Percentiles rank a stretch among this genome's conserved stretches.
Conservation (phyloP, 2,329 filamentous ascomycete genomes). For the Coniella lustricola region DNA sequence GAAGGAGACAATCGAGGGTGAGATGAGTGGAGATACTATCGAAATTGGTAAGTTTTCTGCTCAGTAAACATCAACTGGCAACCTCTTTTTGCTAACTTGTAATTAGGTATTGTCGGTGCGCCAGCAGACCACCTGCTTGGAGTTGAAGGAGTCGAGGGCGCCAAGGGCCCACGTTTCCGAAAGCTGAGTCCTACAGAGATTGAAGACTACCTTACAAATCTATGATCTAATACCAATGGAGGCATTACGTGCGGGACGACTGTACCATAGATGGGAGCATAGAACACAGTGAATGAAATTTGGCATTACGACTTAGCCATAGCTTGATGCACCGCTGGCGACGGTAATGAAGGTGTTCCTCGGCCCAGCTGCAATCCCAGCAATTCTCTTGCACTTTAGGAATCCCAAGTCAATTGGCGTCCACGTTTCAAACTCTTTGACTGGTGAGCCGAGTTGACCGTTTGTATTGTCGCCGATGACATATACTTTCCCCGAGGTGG, state of each 20-base stretch:
- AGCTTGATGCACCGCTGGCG: conserved; percentile 15
- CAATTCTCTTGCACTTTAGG: conserved; percentile 23
- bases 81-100: neutral
- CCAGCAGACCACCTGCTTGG: conserved; percentile 90
- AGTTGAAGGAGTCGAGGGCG: conserved; percentile 80
- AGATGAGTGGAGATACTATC: conserved; percentile 98
- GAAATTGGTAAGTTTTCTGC: conserved; percentile 70
- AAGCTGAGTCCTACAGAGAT: conserved; percentile 97
- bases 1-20: conserved; percentile 98
- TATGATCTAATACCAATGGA: conserved; percentile 49
- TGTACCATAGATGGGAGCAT: conserved; percentile 33
- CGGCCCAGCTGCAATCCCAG: conserved; percentile 41
- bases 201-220: conserved; percentile 97
- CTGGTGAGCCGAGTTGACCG: conserved; percentile 50
- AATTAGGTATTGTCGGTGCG: conserved; percentile 83
- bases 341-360: conserved; percentile 43
- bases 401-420: conserved; percentile 26
- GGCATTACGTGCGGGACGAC: conserved; percentile 19
- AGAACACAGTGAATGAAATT: conserved; percentile 22
- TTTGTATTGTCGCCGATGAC: conserved; percentile 50
- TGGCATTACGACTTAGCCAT: conserved; percentile 13
- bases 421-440: conserved; percentile 26
- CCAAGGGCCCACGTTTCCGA: conserved; percentile 79
- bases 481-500: conserved; percentile 41
- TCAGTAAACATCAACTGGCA: neutral